Evolutionary conservation across 768 basidiomycete genomes (phyloP), one percentile per base, ranked within the genome.

Genomic region (Boletales sp.): DNA sequence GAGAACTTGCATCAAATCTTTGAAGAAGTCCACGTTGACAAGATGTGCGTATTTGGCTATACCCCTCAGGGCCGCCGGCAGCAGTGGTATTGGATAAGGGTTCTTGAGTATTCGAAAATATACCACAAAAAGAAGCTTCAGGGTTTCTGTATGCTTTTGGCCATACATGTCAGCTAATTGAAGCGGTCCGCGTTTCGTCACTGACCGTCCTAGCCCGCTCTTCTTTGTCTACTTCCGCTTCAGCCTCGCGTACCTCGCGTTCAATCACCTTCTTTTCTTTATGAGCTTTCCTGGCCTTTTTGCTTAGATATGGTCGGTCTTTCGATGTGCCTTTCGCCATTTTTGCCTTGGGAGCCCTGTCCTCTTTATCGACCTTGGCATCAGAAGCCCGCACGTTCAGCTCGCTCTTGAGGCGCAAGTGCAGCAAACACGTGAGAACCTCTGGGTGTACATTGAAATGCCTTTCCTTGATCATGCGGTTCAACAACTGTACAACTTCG

Each of bases 11-110:
- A 99, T 79, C 41, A 99, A 76, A 71, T 99, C 97, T 62, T 87
- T 86, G 82, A 98, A 99, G 72, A 99, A 98, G 67, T 99, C 94
- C 59, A 98, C 81, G 69, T 97, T 99, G 67, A 99, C 93, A 50
- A 97, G 81, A 66, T 98, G 97, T 1, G 95, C 87, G 63, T 91
- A 98, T 71, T 83, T 86, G 3, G 94, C 84, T 60, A 98, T 88
- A 53, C 97, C 97, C 61, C 87, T 85, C 55, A 99, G 76, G 38
- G 94, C 94, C 30, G 88, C 81, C 18, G 92, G 85, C 13, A 98
- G 77, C 9, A 98, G 77, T 15, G 84, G 81, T 2, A 88, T 88
- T 30, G 86, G 83, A 19, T 73, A 75, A 11, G 90, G 83, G 65
- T 83, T 84, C 71, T 98, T 99, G 57, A 99, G 76, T 59, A 98